A percentile compares a stretch with the other conserved stretches of the same genome.
Conservation (phyloP, 768 basidiomycete genomes). For the Ramaria sp. region DNA sequence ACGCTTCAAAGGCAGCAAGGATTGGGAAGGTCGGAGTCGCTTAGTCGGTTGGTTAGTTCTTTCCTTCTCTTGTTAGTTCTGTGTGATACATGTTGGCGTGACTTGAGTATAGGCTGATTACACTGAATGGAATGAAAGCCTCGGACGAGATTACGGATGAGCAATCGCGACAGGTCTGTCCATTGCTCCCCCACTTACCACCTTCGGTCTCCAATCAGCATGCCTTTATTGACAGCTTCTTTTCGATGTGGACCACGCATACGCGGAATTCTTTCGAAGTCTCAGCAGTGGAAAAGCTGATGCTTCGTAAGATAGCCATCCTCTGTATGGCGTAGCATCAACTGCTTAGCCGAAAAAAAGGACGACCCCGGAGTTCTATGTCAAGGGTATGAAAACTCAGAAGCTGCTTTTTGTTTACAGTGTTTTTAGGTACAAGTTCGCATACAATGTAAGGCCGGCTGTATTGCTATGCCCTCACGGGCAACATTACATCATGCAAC, state of each 20-base stretch:
- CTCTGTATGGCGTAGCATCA: background rate
- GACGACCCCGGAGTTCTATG: too few relatives aligned
- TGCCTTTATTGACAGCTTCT: constrained; percentile 44
- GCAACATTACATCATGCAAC: too few relatives aligned
- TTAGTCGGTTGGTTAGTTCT: constrained; percentile 80
- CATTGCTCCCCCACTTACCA: background rate
- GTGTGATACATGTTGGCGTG: background rate
- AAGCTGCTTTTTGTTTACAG: too few relatives aligned
- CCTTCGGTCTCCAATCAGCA: background rate
- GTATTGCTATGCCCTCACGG: too few relatives aligned
- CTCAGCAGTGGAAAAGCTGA: constrained; percentile 33
- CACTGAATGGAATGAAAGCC: constrained; percentile 93
- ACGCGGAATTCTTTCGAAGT: constrained; percentile 85
- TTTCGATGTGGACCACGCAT: constrained; percentile 97
- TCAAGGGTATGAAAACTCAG: too few relatives aligned
- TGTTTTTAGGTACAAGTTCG: too few relatives aligned
- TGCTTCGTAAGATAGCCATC: background rate
- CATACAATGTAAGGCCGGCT: too few relatives aligned
- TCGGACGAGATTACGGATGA: constrained; percentile 95
- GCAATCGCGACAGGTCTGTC: constrained; percentile 76
- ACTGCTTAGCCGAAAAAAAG: too few relatives aligned
- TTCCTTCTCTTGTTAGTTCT: background rate
- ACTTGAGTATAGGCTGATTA: constrained; percentile 66
- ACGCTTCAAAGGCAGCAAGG: constrained; percentile 87
- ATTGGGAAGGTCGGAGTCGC: constrained; percentile 91